These are phyloP conservation scores for Petasospora rhodanensis DNA, from an alignment of 1,139 yeast genomes.

Conservation along the genomic window DNA sequence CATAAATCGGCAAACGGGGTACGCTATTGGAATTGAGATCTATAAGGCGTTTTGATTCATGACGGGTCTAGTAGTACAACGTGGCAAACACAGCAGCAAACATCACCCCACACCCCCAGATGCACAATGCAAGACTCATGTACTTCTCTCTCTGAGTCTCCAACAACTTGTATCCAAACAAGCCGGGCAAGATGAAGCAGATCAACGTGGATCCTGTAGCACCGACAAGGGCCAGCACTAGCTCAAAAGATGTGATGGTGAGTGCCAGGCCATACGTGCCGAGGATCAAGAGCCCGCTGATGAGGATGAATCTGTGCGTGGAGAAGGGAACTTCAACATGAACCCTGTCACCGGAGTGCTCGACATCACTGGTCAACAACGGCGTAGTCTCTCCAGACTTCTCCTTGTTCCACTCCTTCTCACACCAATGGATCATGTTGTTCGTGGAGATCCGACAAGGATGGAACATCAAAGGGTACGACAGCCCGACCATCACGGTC, in stretches of 20 bases:
- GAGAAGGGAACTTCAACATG: slow-evolving; percentile 47
- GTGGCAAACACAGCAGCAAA: slow-evolving; percentile 73
- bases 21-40: not conserved
- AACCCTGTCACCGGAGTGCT: slow-evolving; percentile 1
- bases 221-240: slow-evolving; percentile 86
- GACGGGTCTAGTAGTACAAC: slow-evolving; percentile 28
- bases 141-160: slow-evolving; percentile 43
- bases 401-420: slow-evolving; percentile 12
- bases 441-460: slow-evolving; percentile 86
- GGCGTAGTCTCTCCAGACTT: slow-evolving; percentile 13
- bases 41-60: not conserved
- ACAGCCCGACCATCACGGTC: slow-evolving; percentile 76
- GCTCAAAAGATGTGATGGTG: slow-evolving; percentile 69
- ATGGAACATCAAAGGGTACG: slow-evolving; percentile 89
- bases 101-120: slow-evolving; percentile 78
- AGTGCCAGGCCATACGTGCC: slow-evolving; percentile 62
- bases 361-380: slow-evolving; percentile 17
- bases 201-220: slow-evolving; percentile 94
- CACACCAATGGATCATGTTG: slow-evolving; percentile 60
- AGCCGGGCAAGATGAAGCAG: slow-evolving; percentile 87
- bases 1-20: too few relatives aligned
- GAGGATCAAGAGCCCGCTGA: slow-evolving; percentile 43
- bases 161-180: slow-evolving; percentile 74
- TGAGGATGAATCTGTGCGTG: slow-evolving; percentile 37
- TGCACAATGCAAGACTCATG: slow-evolving; percentile 56